These are phyloP conservation scores for Mucor piriformis DNA, from an alignment of 371 early-diverging fungal genomes.

Conservation along the genomic window DNA sequence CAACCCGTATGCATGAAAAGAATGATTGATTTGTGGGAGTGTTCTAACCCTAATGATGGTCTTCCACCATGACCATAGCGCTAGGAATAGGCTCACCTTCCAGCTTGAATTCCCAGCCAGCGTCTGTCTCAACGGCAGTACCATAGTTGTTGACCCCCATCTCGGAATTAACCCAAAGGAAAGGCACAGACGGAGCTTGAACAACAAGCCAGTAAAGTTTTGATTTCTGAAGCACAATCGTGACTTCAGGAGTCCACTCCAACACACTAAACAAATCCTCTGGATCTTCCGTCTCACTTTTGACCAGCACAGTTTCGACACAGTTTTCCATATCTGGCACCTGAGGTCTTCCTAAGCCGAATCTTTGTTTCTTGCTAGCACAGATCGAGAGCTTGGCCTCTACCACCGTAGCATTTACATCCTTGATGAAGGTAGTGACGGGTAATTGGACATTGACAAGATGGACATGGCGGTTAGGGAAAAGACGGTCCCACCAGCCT, in stretches of 20 bases:
- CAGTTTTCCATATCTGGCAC: conserved; percentile 22
- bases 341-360: neutral
- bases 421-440: conserved; percentile 5
- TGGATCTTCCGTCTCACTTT: conserved; percentile 6
- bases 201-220: conserved; percentile 29
- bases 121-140: conserved; percentile 19
- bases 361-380: conserved; percentile 14
- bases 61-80: conserved; percentile 23
- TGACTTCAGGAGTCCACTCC: conserved; percentile 25
- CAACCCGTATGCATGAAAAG: neutral
- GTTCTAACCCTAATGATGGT: conserved; percentile 13
- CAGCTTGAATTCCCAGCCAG: conserved; percentile 22
- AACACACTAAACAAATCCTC: conserved; percentile 19
- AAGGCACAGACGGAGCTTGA: conserved; percentile 9
- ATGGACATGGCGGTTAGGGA: conserved; percentile 42
- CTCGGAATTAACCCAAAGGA: conserved; percentile 22
- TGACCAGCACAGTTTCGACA: conserved; percentile 3
- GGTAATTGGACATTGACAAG: conserved; percentile 34
- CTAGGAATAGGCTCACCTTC: conserved; percentile 25
- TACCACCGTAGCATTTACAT: conserved; percentile 5
- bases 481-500: conserved; percentile 48
- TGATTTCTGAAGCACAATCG: conserved; percentile 22
- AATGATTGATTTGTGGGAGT: neutral
- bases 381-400: conserved; percentile 33
- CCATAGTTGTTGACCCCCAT: conserved; percentile 6